Base-by-base conservation (phyloP, 202 grass and related monocot genomes). In the Zoysia matrella region DNA sequence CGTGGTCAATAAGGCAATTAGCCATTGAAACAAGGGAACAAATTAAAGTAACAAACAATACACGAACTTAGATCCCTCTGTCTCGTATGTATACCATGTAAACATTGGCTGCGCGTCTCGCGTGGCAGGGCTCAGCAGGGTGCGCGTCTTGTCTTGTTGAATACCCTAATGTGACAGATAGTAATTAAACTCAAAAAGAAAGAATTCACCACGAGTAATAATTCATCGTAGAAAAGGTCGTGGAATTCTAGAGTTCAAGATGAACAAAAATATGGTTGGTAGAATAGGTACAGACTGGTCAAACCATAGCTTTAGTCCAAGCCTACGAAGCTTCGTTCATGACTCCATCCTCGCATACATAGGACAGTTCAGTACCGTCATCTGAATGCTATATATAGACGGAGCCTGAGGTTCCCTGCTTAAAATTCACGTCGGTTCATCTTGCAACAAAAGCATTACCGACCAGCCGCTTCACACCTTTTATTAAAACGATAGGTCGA, bases 41-140 rank as follows among this genome's bases (percentile, higher is more conserved):
- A 30, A 30, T 30, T 30, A 30, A 30, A 30, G 22, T 30, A 30
- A 30, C 22, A 30, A 30, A 30, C 10, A n/a, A 60, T 62, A 45
- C 13, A 51, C 6, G 49, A 1, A 51, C 6, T 10, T 51, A 51
- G 49, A 30, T 30, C 49, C 49, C 10, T 7, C 15, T 12, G 4
- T 40, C 16, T 36, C 51, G 15, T 8, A 41, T 39, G 66, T 67
- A 78, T 49, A 76, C 63, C n/a, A 12, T 10, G 77, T 57, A 79
- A 79, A 57, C 43, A 7, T 55, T 69, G 49, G 41, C 36, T 46
- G 36, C 54, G 15, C n/a, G 53, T 50, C 55, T 44, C 9, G 22
- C 45, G 46, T 70, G 73, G 65, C 54, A 51, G 4, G 67, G 65
- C 11, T 1, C 5, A 16, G 3, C 42, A 60, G 52, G 52, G 30